Percentiles rank a stretch among this genome's conserved stretches.
These are phyloP conservation scores for Zopfia rhizophila DNA, from an alignment of 2,329 filamentous ascomycete genomes.

Conservation along the genomic window DNA sequence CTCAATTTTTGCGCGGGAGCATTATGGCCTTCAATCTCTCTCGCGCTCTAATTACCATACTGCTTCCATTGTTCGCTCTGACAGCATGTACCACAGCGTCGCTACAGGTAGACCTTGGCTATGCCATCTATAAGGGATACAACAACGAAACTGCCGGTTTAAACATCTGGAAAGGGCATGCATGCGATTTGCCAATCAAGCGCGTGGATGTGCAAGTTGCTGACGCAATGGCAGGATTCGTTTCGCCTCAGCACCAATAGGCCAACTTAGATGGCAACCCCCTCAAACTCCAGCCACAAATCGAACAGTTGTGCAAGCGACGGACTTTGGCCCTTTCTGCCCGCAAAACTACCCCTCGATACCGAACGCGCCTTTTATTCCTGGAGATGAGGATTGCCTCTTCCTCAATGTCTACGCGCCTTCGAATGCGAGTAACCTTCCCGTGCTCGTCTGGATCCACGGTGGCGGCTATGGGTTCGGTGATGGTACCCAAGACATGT, in stretches of 20 bases:
- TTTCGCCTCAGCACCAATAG: slow-evolving; percentile 30
- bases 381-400: slow-evolving; percentile 43
- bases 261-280: slow-evolving; percentile 27
- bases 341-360: slow-evolving; percentile 24
- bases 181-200: neutral
- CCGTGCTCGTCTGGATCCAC: slow-evolving; percentile 31
- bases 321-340: slow-evolving; percentile 24
- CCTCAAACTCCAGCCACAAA: slow-evolving; percentile 25
- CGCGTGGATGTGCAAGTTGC: too few relatives aligned
- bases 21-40: too few relatives aligned
- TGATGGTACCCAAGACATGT: slow-evolving; percentile 47
- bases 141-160: slow-evolving; percentile 27
- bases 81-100: too few relatives aligned
- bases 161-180: slow-evolving; percentile 38
- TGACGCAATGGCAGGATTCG: slow-evolving; percentile 31
- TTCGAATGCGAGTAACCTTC: slow-evolving; percentile 31
- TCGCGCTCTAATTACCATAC: too few relatives aligned
- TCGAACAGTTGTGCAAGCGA: slow-evolving; percentile 19
- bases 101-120: slow-evolving; percentile 29
- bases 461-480: slow-evolving; percentile 45
- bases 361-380: slow-evolving; percentile 10
- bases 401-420: slow-evolving; percentile 42
- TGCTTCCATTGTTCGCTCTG: too few relatives aligned
- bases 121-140: slow-evolving; percentile 30
- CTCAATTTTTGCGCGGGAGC: too few relatives aligned